Evolutionary conservation across 129 eudicot species (phyloP), one percentile per base, ranked within the genome.

Genomic region (Flaveria bidentis): DNA sequence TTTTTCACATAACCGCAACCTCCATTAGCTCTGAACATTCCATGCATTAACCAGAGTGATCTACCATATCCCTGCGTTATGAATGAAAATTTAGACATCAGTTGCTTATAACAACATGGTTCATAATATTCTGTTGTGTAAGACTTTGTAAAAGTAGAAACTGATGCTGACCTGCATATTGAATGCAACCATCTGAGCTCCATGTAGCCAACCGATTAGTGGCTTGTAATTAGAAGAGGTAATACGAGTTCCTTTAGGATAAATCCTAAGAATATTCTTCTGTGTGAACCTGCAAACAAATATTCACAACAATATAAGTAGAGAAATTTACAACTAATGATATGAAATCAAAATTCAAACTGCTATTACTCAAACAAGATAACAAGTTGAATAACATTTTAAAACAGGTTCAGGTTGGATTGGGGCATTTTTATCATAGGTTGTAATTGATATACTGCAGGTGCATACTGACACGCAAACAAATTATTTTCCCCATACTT

Each of bases 121-220:
- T 5, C 45, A 12, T 26, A 28, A 39, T 25, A 64, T 6, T 52
- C 44, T 80, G 25, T 60, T 62, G 53, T 53, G 28, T 42, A 61
- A 39, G 20, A 79, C 42, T 30, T 63, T 23, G 67, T 46, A 46
- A 6, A 50, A 20, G 67, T 61, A 23, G 30, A 26, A 60, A 53
- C 10, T 63, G 14, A 46, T 73, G 10, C 78, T 39, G 46, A 89
- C 97, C 97, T 92, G 97, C 97, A 92, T 92, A 76, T 92, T 92
- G 33, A 92, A 92, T 33, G 97, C 97, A 74, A 92, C 90, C 97
- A 92, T 92, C 73, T 92, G 97, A 84, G 97, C 96, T 84, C 97
- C 97, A 85, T 89, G 96, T 83, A 89, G 66, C 97, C 97, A 92
- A 58, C 91, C 91, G 41, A 81, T 65, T 57, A 85, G 79, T 6